Conservation (phyloP, 2,329 filamentous ascomycete genomes). For the Fusarium globosum region DNA sequence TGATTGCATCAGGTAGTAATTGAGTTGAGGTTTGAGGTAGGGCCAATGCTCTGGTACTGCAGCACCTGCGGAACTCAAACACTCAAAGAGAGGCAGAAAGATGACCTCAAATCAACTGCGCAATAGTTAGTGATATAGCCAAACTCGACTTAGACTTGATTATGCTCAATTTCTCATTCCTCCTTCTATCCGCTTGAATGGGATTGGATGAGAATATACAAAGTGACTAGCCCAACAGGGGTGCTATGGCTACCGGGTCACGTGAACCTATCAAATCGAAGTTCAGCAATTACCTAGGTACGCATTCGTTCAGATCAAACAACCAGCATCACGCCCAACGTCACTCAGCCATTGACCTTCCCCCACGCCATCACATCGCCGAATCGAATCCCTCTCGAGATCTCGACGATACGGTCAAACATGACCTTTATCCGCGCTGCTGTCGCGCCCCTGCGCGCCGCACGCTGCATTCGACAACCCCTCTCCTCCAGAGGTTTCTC, state of each 20-base stretch:
- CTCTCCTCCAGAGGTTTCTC: slow-evolving; percentile 55
- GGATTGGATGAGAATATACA: not conserved
- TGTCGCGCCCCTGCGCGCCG: slow-evolving; percentile 51
- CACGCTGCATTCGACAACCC: slow-evolving; percentile 53
- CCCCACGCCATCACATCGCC: slow-evolving; percentile 38
- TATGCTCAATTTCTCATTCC: slow-evolving; percentile 1
- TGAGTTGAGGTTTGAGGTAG: not conserved
- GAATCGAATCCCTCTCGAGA: slow-evolving; percentile 29
- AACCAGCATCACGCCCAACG: slow-evolving; percentile 38
- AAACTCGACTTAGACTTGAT: not conserved
- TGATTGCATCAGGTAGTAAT: not conserved
- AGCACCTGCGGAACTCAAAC: not conserved
- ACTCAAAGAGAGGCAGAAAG: not conserved
- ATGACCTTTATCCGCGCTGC: slow-evolving; percentile 54
- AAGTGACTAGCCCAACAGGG: slow-evolving; percentile 1
- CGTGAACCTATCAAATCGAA: slow-evolving; percentile 40
- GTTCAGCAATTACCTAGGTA: slow-evolving; percentile 40
- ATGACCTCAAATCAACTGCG: not conserved
- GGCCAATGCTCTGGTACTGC: not conserved
- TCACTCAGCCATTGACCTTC: slow-evolving; percentile 47
- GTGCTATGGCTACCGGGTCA: slow-evolving; percentile 17
- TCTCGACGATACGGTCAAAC: slow-evolving; percentile 35
- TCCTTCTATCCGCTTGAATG: slow-evolving; percentile 7
- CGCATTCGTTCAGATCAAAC: slow-evolving; percentile 34
- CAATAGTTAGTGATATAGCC: not conserved